Evolutionary conservation across 345 rosid species (phyloP), one percentile per base, ranked within the genome.

Genomic region (Ceriops decandra): DNA sequence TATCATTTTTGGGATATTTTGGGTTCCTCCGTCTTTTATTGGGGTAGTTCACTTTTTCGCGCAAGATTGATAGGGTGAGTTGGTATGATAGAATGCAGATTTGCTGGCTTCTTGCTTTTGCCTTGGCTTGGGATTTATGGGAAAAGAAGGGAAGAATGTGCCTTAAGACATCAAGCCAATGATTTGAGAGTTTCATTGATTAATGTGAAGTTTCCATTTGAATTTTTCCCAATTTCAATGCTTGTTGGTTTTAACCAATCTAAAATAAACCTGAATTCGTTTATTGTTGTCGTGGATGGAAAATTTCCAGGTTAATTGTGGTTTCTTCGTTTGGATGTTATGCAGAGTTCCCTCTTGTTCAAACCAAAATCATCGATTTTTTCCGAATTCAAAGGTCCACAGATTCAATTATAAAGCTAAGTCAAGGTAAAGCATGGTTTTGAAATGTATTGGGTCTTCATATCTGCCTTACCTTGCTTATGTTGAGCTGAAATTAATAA

Each of bases 311-410:
- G 52, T 17, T 30, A 30, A 30, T 26, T 2, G 49, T 47, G 58
- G 32, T 1, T 33, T 32, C 38, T 16, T 56, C 8, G 10, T 68
- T 26, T 61, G 22, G 17, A 11, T 24, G 11, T 30, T 1, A 2
- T 57, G 68, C 80, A 76, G 80, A 75, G 21, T 76, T 76, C 22
- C 80, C 80, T 62, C 76, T 71, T 26, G 62, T 76, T 26, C 76
- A 76, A 51, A 76, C 80, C n/a, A 76, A 76, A 51, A 76, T 76
- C 60, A 62, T 76, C 7, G 76, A 76, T 71, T 76, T 76, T 66
- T 76, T 76, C 35, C 72, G 75, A 49, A 76, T 76, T 10, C 68
- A 71, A 63, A 63, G 75, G 76, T 56, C 68, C 4, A 13, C 67
- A 1, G 68, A 61, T 17, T 49, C 42, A 16, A 53, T n/a, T 38